phyloP scores from a whole-genome alignment of 768 basidiomycete genomes.

The Boletus tylopilopsis region DNA sequence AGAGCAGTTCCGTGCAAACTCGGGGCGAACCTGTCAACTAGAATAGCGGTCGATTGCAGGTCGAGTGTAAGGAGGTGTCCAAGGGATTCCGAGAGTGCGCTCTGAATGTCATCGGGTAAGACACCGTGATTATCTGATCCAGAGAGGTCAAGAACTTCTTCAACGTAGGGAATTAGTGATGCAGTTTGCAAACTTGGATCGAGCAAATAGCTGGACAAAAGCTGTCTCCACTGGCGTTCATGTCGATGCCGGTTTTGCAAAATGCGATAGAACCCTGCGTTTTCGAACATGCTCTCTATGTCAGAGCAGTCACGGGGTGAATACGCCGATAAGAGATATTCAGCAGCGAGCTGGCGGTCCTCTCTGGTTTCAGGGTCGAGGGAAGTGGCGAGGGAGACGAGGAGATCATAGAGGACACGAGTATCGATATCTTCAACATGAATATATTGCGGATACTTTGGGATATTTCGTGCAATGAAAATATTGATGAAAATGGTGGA shows the following conservation, averaged over 20 bases:
- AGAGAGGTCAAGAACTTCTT: conserved; percentile 55
- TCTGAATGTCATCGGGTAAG: conserved; percentile 54
- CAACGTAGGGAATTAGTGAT: conserved; percentile 64
- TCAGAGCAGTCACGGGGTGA: conserved; percentile 75
- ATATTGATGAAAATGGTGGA: conserved; percentile 89
- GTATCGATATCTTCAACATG: conserved; percentile 43
- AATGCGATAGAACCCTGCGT: conserved; percentile 89
- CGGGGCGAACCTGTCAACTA: conserved; percentile 71
- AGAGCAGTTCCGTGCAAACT: conserved; percentile 64
- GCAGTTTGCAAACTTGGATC: conserved; percentile 60
- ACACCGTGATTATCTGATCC: conserved; percentile 43
- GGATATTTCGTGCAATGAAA: conserved; percentile 93
- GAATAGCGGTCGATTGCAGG: conserved; percentile 61
- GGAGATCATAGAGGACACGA: conserved; percentile 66
- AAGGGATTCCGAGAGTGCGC: conserved; percentile 54
- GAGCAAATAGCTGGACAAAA: conserved; percentile 70
- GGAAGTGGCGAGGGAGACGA: conserved; percentile 76
- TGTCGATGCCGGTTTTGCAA: conserved; percentile 76
- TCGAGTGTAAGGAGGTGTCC: conserved; percentile 60
- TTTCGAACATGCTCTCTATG: conserved; percentile 66
- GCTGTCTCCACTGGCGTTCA: conserved; percentile 69
- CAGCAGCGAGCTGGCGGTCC: conserved; percentile 91
- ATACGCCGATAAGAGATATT: conserved; percentile 89
- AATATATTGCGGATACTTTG: conserved; percentile 92
- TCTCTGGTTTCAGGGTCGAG: conserved; percentile 75